phyloP scores from a whole-genome alignment of 208 protist genomes.

The Trypanosoma brucei region DNA sequence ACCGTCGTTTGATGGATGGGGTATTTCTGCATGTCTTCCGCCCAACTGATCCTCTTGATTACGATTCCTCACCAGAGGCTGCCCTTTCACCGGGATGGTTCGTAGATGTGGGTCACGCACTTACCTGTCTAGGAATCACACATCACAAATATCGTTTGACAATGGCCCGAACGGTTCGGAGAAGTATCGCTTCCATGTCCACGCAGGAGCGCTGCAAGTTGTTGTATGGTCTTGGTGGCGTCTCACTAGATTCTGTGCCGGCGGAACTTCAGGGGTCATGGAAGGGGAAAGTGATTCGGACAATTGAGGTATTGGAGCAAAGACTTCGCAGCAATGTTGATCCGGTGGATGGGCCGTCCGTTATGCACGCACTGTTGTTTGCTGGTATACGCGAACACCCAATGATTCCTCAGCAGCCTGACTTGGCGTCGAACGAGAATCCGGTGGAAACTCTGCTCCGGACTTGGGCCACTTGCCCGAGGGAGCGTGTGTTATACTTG shows the following conservation, averaged over 20 bases:
- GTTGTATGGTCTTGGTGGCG: conserved; percentile 66
- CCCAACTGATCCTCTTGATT: conserved; percentile 25
- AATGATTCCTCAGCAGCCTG: conserved; percentile 46
- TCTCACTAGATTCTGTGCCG: conserved; percentile 34
- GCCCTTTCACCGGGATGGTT: conserved; percentile 64
- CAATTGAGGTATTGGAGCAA: conserved; percentile 40
- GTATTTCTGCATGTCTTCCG: conserved; percentile 83
- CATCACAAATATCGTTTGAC: conserved; percentile 81
- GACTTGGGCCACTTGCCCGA: conserved; percentile 62
- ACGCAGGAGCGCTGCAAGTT: conserved; percentile 71
- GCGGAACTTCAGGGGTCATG: conserved; percentile 45
- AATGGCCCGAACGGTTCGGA: conserved; percentile 54
- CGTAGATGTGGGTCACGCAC: conserved; percentile 71
- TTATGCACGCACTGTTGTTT: conserved; percentile 72
- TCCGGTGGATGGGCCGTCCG: conserved; percentile 61
- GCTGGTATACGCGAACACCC: conserved; percentile 66
- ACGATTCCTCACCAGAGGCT: conserved; percentile 25
- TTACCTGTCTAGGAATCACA: conserved; percentile 63
- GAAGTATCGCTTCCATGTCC: conserved; percentile 41
- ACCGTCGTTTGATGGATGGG: conserved; percentile 56
- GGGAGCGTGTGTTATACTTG: conserved; percentile 73
- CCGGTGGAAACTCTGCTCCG: conserved; percentile 73
- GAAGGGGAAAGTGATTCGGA: conserved; percentile 52
- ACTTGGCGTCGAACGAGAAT: conserved; percentile 36
- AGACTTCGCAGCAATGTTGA: conserved; percentile 54